These are phyloP conservation scores for Ogataea degrootiae DNA, from an alignment of 805 yeast genomes.

Conservation along the genomic window DNA sequence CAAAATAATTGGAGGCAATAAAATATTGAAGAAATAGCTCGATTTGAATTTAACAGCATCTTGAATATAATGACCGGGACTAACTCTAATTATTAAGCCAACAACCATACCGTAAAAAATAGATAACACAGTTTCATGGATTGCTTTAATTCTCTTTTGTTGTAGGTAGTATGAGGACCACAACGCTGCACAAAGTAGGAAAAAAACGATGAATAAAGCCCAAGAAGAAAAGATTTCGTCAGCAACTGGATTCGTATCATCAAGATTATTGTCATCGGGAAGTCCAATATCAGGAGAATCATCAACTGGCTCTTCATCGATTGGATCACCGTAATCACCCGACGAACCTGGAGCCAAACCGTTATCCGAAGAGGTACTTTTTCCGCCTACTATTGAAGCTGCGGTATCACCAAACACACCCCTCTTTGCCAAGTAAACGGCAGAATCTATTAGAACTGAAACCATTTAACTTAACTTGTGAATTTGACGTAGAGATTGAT, in stretches of 20 bases:
- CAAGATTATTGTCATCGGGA: constrained; percentile 47
- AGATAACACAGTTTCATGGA: constrained; percentile 96
- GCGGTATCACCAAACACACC: constrained; percentile 21
- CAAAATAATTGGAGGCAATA: constrained; percentile 92
- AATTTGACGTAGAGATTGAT: background rate
- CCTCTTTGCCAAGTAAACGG: constrained; percentile 18
- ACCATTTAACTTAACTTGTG: constrained; percentile 5
- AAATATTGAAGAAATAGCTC: constrained; percentile 86
- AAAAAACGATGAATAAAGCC: constrained; percentile 87
- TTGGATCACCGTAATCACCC: constrained; percentile 21
- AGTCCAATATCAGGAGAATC: constrained; percentile 37
- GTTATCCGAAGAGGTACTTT: constrained; percentile 7
- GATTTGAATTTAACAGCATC: constrained; percentile 95
- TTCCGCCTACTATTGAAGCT: constrained; percentile 12
- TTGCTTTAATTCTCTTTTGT: constrained; percentile 84
- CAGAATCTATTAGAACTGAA: constrained; percentile 19
- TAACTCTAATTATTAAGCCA: constrained; percentile 81
- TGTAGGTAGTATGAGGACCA: constrained; percentile 95
- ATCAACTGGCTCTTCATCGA: constrained; percentile 33
- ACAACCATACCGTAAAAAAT: constrained; percentile 96
- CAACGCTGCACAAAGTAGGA: constrained; percentile 77
- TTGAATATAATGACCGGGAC: constrained; percentile 97
- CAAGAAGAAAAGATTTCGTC: constrained; percentile 96
- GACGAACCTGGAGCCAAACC: background rate
- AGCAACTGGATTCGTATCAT: constrained; percentile 74